Percentiles rank a stretch among this genome's conserved stretches.
phyloP scores from a whole-genome alignment of 495 filamentous ascomycete species.

The Penicillium robsamsonii region DNA sequence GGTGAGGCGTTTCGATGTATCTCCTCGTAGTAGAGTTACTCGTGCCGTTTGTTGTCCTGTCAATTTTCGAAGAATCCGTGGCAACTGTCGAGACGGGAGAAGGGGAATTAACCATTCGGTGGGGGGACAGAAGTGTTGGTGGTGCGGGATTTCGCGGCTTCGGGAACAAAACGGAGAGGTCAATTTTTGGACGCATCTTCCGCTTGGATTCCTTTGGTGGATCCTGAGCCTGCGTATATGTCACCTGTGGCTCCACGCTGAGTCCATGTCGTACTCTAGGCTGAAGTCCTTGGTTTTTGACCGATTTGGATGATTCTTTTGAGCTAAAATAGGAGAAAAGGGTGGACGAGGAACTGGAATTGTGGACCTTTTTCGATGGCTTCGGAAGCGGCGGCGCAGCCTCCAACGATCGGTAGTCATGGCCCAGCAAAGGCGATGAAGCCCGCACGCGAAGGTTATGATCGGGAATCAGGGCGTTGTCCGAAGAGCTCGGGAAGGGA shows the following conservation, averaged over 20 bases:
- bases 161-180: slow-evolving; percentile 48
- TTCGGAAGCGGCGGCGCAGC: slow-evolving; percentile 26
- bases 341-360: slow-evolving; percentile 37
- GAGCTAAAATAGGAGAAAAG: slow-evolving; percentile 40
- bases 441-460: slow-evolving; percentile 42
- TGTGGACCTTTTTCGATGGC: slow-evolving; percentile 34
- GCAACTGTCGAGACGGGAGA: slow-evolving; percentile 38
- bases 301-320: slow-evolving; percentile 28
- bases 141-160: slow-evolving; percentile 36
- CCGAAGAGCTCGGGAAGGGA: slow-evolving; percentile 26
- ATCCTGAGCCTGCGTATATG: slow-evolving; percentile 24
- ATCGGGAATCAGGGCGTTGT: slow-evolving; percentile 21
- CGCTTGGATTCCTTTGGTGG: slow-evolving; percentile 39
- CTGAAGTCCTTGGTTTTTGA: slow-evolving; percentile 22
- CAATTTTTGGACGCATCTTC: slow-evolving; percentile 42
- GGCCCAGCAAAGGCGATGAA: slow-evolving; percentile 44
- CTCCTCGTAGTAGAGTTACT: slow-evolving; percentile 19
- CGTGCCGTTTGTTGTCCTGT: slow-evolving; percentile 16
- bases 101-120: slow-evolving; percentile 45
- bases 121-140: slow-evolving; percentile 42
- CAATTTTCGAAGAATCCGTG: slow-evolving; percentile 29
- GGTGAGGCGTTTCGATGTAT: slow-evolving; percentile 31
- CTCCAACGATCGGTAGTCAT: slow-evolving; percentile 34
- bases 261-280: slow-evolving; percentile 25
- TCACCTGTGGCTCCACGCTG: slow-evolving; percentile 25